Conservation (phyloP, 345 rosid genomes). For the Lepidium sativum region DNA sequence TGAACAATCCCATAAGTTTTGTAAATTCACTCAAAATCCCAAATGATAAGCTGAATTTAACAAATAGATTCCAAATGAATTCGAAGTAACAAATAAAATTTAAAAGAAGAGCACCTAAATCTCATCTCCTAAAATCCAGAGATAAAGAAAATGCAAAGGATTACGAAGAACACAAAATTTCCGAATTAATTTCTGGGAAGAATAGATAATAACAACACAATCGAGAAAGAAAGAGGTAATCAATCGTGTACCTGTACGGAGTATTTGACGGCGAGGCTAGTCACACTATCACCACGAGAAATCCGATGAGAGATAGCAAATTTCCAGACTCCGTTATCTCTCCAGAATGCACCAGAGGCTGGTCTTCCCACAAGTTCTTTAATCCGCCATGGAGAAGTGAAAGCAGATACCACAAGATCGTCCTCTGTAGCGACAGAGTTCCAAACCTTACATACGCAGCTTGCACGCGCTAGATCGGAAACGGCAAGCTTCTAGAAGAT, state of each 20-base stretch:
- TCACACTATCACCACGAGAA: conserved; percentile 52
- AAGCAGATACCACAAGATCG: conserved; percentile 43
- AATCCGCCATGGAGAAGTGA: conserved; percentile 55
- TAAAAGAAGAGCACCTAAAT: not conserved
- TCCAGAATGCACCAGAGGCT: conserved; percentile 54
- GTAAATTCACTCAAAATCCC: not conserved
- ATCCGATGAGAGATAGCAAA: conserved; percentile 76
- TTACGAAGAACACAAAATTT: not conserved
- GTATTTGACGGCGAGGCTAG: conserved; percentile 79
- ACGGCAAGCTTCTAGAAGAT: conserved; percentile 54
- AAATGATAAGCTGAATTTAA: not conserved
- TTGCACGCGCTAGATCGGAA: conserved; percentile 62
- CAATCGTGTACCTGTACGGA: conserved; percentile 61
- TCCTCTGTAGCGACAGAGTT: conserved; percentile 41
- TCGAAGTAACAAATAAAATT: not conserved
- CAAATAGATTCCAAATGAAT: not conserved
- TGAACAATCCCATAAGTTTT: not conserved
- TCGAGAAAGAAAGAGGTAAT: not conserved
- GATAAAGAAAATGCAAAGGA: not conserved
- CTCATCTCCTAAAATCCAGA: not conserved
- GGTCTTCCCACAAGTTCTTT: conserved; percentile 60
- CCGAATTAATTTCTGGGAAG: not conserved
- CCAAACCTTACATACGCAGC: conserved; percentile 80
- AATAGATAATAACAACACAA: not conserved
- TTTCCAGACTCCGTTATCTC: conserved; percentile 59